Base-by-base conservation (phyloP, 2,329 filamentous ascomycete species). In the Colletotrichum navitas region DNA sequence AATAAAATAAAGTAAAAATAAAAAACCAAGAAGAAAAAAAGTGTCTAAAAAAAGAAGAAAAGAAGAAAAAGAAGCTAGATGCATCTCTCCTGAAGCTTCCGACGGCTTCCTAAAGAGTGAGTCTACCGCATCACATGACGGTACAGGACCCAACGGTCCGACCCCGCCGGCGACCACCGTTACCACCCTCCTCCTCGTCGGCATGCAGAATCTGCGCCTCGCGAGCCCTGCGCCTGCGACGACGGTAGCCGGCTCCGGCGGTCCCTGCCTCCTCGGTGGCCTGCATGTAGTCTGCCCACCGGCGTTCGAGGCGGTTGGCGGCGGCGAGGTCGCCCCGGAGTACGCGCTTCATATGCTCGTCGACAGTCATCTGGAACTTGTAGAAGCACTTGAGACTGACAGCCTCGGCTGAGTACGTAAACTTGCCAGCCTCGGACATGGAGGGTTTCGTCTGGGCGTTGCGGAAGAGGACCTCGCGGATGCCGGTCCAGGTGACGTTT, bases 281-380 rank as follows among this genome's bases (percentile, higher is more conserved):
- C 83, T 97, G 93, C 94, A 98, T 98, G 80, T 94, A 97, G 66
- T 97, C 93, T 0, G 92, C 92, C 95, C 95, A 98, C 80, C 95
- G 97, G 74, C 91, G 88, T 84, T 97, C 95, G 26, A 98, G 85
- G n/a, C 93, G 86, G 47, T 86, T 87, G 0, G 96, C 96, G 1
- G 93, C 87, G 0, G 86, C 85, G 70, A 94, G 88, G 73, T 97
- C 93, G 8, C 94, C 94, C 5, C 89, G 86, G 63, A 97, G 81
- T 0, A 98, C 93, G 5, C 95, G 90, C 83, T 95, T 95, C 64
- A 91, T 94, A 81, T 98, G 95, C 80, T 98, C 94, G 75, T 98
- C 93, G 5, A 98, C 94, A 0, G 94, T 98, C 83, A 94, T 93
- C 82, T 98, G 95, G 89, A 94, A 98, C 52, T 93, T 94, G 80